Conservation (phyloP, 2,329 filamentous ascomycete genomes). For the Nothophaeocryptopus gaeumannii region DNA sequence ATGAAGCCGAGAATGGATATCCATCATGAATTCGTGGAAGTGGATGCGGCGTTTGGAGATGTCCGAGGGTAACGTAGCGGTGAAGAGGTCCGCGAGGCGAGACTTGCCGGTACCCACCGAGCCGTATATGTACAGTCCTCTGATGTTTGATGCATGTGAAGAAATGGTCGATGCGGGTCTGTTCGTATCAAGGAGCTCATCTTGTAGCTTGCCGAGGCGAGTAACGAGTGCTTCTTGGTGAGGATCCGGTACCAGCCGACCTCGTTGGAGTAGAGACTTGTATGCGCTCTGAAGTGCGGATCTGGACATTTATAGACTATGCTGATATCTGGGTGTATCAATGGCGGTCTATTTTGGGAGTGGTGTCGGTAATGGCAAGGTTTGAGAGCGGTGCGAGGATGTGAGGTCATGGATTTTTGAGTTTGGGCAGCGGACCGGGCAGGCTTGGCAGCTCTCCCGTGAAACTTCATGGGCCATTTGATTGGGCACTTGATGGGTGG, state of each 20-base stretch:
- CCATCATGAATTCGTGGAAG: conserved; percentile 79
- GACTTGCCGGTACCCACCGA: conserved; percentile 77
- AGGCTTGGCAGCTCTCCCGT: too few relatives aligned
- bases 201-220: conserved; percentile 24
- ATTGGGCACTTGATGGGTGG: too few relatives aligned
- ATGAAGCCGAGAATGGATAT: conserved; percentile 58
- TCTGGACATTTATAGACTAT: conserved; percentile 14
- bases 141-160: background rate
- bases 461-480: too few relatives aligned
- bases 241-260: conserved; percentile 20
- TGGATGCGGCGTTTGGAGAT: conserved; percentile 59
- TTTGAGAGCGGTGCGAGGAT: too few relatives aligned
- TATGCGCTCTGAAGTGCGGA: conserved; percentile 25
- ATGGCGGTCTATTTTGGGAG: too few relatives aligned
- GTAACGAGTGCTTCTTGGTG: conserved; percentile 24
- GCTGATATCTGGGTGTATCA: background rate
- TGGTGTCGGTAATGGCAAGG: too few relatives aligned
- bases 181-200: conserved; percentile 17
- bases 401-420: too few relatives aligned
- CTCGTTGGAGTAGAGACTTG: conserved; percentile 19
- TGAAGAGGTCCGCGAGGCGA: conserved; percentile 72
- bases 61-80: conserved; percentile 61
- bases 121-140: conserved; percentile 69
- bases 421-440: too few relatives aligned
- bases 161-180: background rate